Percentiles rank a stretch among this genome's conserved stretches.
Evolutionary conservation across 1,284 basidiomycete species (phyloP).

Genomic region (Golubevia pallescens): DNA sequence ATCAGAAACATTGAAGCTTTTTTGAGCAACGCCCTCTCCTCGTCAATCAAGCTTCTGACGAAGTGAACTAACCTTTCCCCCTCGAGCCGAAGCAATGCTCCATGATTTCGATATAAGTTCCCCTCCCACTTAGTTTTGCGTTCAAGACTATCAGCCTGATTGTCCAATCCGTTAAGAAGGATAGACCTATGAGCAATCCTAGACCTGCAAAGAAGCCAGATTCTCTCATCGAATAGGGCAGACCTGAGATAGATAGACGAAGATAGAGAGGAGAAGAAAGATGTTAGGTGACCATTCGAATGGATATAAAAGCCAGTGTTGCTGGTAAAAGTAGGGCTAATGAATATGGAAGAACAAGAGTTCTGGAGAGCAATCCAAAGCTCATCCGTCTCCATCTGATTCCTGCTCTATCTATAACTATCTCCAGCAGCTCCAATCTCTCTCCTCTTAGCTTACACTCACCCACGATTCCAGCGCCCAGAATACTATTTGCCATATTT

Average conservation of each 20-base stretch:
- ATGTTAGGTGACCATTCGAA: neutral
- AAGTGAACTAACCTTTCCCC: constrained; percentile 22
- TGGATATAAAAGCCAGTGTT: neutral
- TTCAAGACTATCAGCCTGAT: constrained; percentile 89
- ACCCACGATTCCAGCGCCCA: constrained; percentile 78
- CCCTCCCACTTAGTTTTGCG: constrained; percentile 89
- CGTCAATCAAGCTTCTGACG: no score
- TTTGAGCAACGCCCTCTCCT: no score
- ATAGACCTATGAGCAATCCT: constrained; percentile 78
- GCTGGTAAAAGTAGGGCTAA: no score
- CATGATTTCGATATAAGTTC: constrained; percentile 96
- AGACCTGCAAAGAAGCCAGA: constrained; percentile 90
- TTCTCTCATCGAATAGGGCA: constrained; percentile 90
- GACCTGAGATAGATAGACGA: constrained; percentile 65
- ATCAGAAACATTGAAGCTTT: neutral
- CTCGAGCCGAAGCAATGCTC: constrained; percentile 84
- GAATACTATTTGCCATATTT: constrained; percentile 83
- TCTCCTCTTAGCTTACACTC: no score
- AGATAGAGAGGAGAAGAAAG: neutral
- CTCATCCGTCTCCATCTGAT: no score
- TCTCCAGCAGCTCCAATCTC: neutral
- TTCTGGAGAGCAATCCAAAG: no score
- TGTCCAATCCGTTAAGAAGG: constrained; percentile 93
- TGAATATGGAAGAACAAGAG: no score
- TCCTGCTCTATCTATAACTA: no score